Percentiles rank a stretch among this genome's conserved stretches.
Evolutionary conservation across 2,329 filamentous ascomycete species (phyloP).

Genomic region (Camptophora hylomeconis): DNA sequence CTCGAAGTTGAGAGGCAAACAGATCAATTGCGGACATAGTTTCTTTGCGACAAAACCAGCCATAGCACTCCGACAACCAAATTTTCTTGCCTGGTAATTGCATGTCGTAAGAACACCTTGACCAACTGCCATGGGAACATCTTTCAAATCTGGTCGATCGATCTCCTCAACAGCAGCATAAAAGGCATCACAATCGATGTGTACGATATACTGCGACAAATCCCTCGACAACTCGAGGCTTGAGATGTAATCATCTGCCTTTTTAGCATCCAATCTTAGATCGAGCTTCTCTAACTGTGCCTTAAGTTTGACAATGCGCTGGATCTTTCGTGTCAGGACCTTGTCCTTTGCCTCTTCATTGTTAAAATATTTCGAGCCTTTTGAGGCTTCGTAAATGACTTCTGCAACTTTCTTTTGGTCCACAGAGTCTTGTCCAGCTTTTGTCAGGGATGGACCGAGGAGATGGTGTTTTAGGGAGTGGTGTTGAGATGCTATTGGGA

Average conservation of each 20-base stretch:
- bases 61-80: conserved; percentile 89
- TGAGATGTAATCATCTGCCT: conserved; percentile 67
- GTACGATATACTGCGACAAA: conserved; percentile 71
- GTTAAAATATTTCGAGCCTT: conserved; percentile 91
- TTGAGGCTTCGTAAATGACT: conserved; percentile 92
- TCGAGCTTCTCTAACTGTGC: conserved; percentile 62
- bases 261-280: conserved; percentile 56
- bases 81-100: conserved; percentile 84
- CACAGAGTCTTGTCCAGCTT: conserved; percentile 85
- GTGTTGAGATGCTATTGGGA: conserved; percentile 24
- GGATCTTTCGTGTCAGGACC: conserved; percentile 73
- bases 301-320: conserved; percentile 63
- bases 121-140: conserved; percentile 85
- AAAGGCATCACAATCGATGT: conserved; percentile 95
- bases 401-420: conserved; percentile 91
- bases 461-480: conserved; percentile 77
- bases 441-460: conserved; percentile 80
- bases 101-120: conserved; percentile 56
- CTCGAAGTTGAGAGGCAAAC: conserved; percentile 72
- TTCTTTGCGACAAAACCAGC: conserved; percentile 91
- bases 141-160: conserved; percentile 68
- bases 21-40: conserved; percentile 72
- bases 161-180: conserved; percentile 88
- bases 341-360: conserved; percentile 77
- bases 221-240: conserved; percentile 70